Evolutionary conservation across 164 flowering plant genomes (phyloP), one percentile per base, ranked within the genome.

Genomic region (Nelumbo lutea): DNA sequence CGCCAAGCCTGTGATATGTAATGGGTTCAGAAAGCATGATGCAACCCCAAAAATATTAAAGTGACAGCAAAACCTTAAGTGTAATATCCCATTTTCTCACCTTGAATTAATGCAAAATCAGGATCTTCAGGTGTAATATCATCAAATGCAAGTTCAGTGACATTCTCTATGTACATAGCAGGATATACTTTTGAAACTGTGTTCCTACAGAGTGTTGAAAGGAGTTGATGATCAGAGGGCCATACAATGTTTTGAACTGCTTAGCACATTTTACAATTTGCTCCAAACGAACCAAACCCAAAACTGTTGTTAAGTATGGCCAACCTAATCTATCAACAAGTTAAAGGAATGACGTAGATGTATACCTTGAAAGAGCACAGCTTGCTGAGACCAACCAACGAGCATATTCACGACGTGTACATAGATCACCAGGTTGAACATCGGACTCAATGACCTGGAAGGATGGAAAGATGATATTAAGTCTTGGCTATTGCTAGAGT

Each of bases 351-450:
- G 75, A 59, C 65, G 71, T 47, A 68, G 0, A 65, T 40, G 3
- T 39, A 66, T 75, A 95, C 99, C 97, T 87, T 53, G 92, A 89
- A 67, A 95, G 97, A 78, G 82, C 80, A 79, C 88, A 83, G 79
- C 96, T 95, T 51, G 97, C 96, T 72, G 91, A 79, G 59, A 95
- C 90, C 82, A 95, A 76, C 99, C 99, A 95, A 67, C 99, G 91
- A 60, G 99, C 98, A 84, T 86, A 95, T 69, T 95, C 98, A 69
- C 99, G 94, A 58, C 99, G 99, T 68, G 95, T 85, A 68, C 99
- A 95, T 63, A 95, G 72, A 76, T 89, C 92, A 59, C 86, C 73
- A 61, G 95, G 87, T 77, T 79, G 87, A 77, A 79, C 91, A 82
- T 95, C 96, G 65, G 80, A 69, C 75, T 95, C 99, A 72, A 95